Evolutionary conservation across 1,284 basidiomycete genomes (phyloP), one percentile per base, ranked within the genome.

Genomic region (Inonotus obliquus): DNA sequence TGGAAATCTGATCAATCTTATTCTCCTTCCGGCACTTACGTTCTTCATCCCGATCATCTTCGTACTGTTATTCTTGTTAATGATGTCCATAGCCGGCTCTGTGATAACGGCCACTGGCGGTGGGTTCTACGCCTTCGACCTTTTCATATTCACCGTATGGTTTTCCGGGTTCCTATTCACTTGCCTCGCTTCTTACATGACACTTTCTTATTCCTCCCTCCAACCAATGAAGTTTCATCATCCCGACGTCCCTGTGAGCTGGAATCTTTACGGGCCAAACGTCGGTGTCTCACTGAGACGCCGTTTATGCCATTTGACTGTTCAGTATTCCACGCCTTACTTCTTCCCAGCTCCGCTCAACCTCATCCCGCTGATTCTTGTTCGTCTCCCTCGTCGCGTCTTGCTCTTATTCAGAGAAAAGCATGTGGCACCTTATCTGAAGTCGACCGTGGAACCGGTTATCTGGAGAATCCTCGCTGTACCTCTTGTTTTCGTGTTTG

Each of bases 331-430:
- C 0, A 63, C 65, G 2, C 73, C 75, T 3, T 76, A 77, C 62
- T 68, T 67, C 49, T 85, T 81, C 65, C 81, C 81, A 2, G 73
- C 80, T 4, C 83, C 82, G 0, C 75, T 85, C 69, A 84, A 81
- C 68, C 62, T 84, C 25, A 49, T 74, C 5, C 67, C 68, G n/a
- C n/a, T 71, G 5, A 6, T 72, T 1, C 58, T 73, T 27, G 66
- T 73, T 58, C 51, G 57, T 9, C 49, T 72, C 17, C 75, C 75
- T 0, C 63, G 59, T 19, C 59, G 63, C 17, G 41, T 70, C 19
- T 57, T 70, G 19, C 55, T 51, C 35, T 14, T 69, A 3, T 62
- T 69, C 25, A 65, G 71, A 21, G 44, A 62, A 29, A 65, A 65
- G 11, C 59, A 60, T n/a, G 21, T 52, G 17, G 47, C 60, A 0